Conservation (phyloP, 352 stramenopile genomes). For the Phytophthora tubulina region DNA sequence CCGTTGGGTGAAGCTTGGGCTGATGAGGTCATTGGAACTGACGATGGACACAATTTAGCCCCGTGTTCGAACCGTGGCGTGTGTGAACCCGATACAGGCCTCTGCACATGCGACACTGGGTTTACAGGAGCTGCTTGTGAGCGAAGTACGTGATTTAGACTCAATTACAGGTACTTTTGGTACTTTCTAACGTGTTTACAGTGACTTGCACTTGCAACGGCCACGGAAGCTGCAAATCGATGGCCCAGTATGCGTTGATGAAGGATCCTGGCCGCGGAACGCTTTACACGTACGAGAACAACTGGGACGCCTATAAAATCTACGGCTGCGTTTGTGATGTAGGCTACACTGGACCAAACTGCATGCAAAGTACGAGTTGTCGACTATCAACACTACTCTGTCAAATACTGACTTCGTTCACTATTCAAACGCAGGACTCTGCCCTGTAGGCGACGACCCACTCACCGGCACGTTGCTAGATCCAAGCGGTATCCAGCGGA, state of each 20-base stretch:
- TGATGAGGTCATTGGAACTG: conserved; percentile 58
- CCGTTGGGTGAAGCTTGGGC: conserved; percentile 76
- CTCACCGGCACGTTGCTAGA: conserved; percentile 80
- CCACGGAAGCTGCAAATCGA: conserved; percentile 84
- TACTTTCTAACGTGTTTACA: conserved; percentile 16
- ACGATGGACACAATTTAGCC: conserved; percentile 84
- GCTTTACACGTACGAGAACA: conserved; percentile 65
- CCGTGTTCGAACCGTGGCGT: conserved; percentile 90
- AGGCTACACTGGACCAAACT: conserved; percentile 82
- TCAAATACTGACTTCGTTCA: background rate
- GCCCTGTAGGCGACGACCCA: conserved; percentile 87
- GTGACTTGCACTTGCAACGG: conserved; percentile 82
- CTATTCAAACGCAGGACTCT: conserved; percentile 52
- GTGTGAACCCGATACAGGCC: conserved; percentile 67
- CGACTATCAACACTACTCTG: no score
- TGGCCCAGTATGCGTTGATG: conserved; percentile 64
- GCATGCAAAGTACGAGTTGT: conserved; percentile 55
- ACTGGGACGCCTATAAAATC: conserved; percentile 90
- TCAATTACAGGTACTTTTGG: background rate
- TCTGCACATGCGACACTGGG: conserved; percentile 71
- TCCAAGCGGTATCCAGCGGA: conserved; percentile 69
- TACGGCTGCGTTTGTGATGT: conserved; percentile 88
- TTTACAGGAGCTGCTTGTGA: conserved; percentile 87
- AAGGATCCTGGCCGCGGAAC: conserved; percentile 65
- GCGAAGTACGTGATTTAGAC: conserved; percentile 51